Percentiles rank a stretch among this genome's conserved stretches.
These are phyloP conservation scores for Pseudogymnoascus sp. DNA, from an alignment of 2,329 filamentous ascomycete species.

Conservation along the genomic window DNA sequence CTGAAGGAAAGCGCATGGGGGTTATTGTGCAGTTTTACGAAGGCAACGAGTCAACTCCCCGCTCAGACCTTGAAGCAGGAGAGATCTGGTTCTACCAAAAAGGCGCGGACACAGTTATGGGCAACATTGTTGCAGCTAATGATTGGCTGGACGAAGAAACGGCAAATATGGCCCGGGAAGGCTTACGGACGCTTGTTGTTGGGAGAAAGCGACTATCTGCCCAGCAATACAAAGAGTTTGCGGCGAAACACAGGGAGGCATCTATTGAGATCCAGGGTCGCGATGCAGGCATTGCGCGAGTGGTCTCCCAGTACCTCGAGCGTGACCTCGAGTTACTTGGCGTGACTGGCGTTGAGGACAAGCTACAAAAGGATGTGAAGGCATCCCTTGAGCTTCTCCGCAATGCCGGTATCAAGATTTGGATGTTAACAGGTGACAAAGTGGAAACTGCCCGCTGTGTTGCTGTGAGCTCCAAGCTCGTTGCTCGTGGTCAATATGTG, in stretches of 20 bases:
- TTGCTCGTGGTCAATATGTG: conserved; percentile 89
- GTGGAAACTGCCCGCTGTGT: conserved; percentile 96
- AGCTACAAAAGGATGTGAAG: conserved; percentile 91
- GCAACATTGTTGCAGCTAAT: conserved; percentile 87
- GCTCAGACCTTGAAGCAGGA: conserved; percentile 48
- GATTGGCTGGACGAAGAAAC: conserved; percentile 99
- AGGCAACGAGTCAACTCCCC: conserved; percentile 42
- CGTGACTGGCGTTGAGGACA: conserved; percentile 97
- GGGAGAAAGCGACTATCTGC: conserved; percentile 80
- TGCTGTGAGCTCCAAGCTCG: conserved; percentile 88
- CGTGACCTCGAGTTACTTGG: conserved; percentile 84
- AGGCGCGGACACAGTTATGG: conserved; percentile 97
- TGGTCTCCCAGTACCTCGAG: conserved; percentile 78
- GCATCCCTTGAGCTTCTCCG: conserved; percentile 88
- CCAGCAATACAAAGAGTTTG: conserved; percentile 77
- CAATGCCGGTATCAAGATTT: conserved; percentile 97
- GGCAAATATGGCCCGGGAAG: conserved; percentile 98
- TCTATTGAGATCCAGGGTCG: conserved; percentile 73
- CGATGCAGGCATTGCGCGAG: conserved; percentile 72
- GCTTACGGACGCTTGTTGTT: conserved; percentile 85
- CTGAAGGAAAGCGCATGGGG: conserved; percentile 96
- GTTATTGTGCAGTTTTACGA: conserved; percentile 85
- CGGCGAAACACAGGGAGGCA: conserved; percentile 67
- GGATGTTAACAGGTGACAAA: conserved; percentile 99
- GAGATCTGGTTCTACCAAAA: conserved; percentile 99